Conservation (phyloP, 768 basidiomycete species). For the Hortiboletus campestris region DNA sequence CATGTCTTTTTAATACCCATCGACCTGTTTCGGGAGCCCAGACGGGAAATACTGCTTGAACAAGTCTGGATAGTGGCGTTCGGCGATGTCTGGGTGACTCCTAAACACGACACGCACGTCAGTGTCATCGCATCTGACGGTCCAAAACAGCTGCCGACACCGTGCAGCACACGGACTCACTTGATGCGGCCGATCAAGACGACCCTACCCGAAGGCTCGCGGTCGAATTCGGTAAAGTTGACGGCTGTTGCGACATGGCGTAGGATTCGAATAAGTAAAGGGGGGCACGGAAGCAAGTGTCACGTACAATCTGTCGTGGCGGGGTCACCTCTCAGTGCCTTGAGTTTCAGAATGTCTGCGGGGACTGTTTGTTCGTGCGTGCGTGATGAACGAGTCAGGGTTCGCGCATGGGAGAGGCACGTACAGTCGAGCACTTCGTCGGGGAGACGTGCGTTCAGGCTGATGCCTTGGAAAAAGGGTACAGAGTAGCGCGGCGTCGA, state of each 20-base stretch:
- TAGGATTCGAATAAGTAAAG: background rate
- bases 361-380: conserved; percentile 48
- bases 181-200: conserved; percentile 76
- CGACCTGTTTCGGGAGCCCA: conserved; percentile 50
- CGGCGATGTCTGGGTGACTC: conserved; percentile 82
- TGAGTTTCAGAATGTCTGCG: conserved; percentile 58
- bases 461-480: conserved; percentile 84
- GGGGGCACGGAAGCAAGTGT: background rate
- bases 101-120: conserved; percentile 33
- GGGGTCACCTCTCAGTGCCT: conserved; percentile 53
- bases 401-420: conserved; percentile 27
- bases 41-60: conserved; percentile 71
- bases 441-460: conserved; percentile 50
- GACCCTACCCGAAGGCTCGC: conserved; percentile 66
- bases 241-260: conserved; percentile 48
- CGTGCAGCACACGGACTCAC: conserved; percentile 40
- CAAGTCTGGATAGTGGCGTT: conserved; percentile 71
- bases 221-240: conserved; percentile 74
- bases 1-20: conserved; percentile 39
- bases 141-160: background rate
- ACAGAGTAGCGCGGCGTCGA: conserved; percentile 74
- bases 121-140: background rate
- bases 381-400: too few species aligned
- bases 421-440: conserved; percentile 45
- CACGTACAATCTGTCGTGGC: conserved; percentile 62